Evolutionary conservation across 306 rosid species (phyloP), one percentile per base, ranked within the genome.

Genomic region (Cucurbita argyrosperma): DNA sequence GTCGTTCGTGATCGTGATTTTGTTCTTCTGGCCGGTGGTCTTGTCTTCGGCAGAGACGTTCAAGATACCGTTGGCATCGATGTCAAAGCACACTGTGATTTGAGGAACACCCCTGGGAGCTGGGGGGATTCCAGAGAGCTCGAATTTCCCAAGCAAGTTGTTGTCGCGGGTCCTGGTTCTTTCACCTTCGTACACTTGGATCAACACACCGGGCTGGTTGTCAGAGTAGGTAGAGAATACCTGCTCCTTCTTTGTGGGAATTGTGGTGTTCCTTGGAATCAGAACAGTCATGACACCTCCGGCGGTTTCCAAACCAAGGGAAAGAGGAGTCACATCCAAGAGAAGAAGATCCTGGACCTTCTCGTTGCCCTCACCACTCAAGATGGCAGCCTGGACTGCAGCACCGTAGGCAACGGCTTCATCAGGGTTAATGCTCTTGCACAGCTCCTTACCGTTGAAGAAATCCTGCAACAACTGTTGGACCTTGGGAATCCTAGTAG

Each of bases 91-190:
- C 42, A 89, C 96, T 3, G 90, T 89, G 74, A 89, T 89, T 50
- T 89, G 91, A 16, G 96, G 96, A 11, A 89, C 96, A 39, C 91
- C 91, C 57, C 91, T 84, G 30, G 96, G 96, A 1, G 96, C 96
- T n/a, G 90, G 91, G 19, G 91, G 96, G 60, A 89, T 89, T 39
- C 96, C 91, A 0, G 91, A 89, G 13, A 89, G 89, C 80, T 89
- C 91, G 18, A 89, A 89, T 45, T 89, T 89, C 5, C 96, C 96
- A 0, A 89, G 83, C 83, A 89, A 76, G 51, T 89, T 89, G 81
- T 89, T 89, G 78, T 89, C 91, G 45, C 88, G 83, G 8, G 88
- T 87, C 60, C 95, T 87, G 4, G 91, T 83, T 71, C 91, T 80
- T 45, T 89, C 95, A 39, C 95, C 95, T 80, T 89, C 95, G 8